Base-by-base conservation (phyloP, 2,329 filamentous ascomycete genomes). In the Ophioceras dolichostomum region DNA sequence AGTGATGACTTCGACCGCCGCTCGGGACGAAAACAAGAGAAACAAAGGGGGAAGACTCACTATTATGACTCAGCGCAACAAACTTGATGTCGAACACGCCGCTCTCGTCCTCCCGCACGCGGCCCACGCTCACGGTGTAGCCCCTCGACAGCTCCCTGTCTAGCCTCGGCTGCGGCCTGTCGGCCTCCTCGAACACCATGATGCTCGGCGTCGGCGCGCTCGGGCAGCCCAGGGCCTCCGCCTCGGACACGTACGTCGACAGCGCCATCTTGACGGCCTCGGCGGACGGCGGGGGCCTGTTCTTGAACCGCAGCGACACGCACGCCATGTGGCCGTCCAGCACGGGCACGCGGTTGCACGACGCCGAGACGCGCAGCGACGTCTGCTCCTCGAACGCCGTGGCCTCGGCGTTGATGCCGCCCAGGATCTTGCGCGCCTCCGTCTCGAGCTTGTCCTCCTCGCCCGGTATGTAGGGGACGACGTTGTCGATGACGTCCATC, bases 371-470 rank as follows among this genome's bases (percentile, higher is more conserved):
- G 46, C 75, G 76, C 41, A 96, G 74, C 32, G 68, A 66, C 12
- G 67, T 61, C 59, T 93, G 85, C 55, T 91, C 79, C 37, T 77
- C 65, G 48, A 95, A 87, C 10, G 76, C 81, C 5, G 82, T 87
- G 14, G 73, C 68, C 14, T 82, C 77, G 29, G 62, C 60, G 51
- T 85, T 85, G 49, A 95, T 64, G 24, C 59, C 58, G 37, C 91
- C 89, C 3, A 96, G 71, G 49, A 96, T 96, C 73, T 96, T 96
- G 51, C 84, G 82, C 2, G 91, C 88, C 61, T 96, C 91, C 3
- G 82, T 83, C 67, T 94, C 85, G 21, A 96, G 75, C 68, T 96
- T 96, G 60, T 94, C 88, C 60, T 96, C 91, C 62, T 96, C 91
- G 41, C 88, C 88, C 1, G 73, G 71, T 56, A 96, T 98, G 61